These are phyloP conservation scores for Oryza australiensis DNA, from an alignment of 176 grass and related monocot genomes.

Conservation along the genomic window DNA sequence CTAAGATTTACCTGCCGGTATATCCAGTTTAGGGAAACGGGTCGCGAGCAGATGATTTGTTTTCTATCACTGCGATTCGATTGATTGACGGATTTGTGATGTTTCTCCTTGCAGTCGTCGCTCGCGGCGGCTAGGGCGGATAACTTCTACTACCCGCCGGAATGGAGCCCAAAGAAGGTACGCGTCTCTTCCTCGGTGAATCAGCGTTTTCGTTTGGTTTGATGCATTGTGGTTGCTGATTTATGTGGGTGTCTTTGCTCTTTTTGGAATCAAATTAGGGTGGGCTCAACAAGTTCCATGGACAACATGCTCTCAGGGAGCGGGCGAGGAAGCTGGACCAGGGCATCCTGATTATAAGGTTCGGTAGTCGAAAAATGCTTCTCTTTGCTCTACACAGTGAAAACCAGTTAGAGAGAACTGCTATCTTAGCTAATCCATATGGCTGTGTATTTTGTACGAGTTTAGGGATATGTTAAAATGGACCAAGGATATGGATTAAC, in stretches of 20 bases:
- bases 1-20: neutral
- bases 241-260: neutral
- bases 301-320: conserved; percentile 89
- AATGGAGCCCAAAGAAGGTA: conserved; percentile 99
- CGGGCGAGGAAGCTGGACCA: conserved; percentile 91
- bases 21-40: neutral
- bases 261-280: conserved; percentile 48
- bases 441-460: neutral
- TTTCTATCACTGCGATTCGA: neutral
- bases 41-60: neutral
- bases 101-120: conserved; percentile 57
- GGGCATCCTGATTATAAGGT: conserved; percentile 98
- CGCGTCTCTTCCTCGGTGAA: neutral
- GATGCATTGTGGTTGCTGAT: conserved; percentile 1
- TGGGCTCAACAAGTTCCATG: conserved; percentile 94
- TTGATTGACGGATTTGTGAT: conserved; percentile 23
- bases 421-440: neutral
- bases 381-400: neutral
- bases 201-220: neutral
- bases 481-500: neutral
- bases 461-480: neutral
- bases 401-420: neutral
- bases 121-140: conserved; percentile 85
- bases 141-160: conserved; percentile 98
- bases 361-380: neutral